A percentile compares a stretch with the other conserved stretches of the same genome.
Conservation (phyloP, 139 green algal species). For the Limnomonas spitsbergensis region DNA sequence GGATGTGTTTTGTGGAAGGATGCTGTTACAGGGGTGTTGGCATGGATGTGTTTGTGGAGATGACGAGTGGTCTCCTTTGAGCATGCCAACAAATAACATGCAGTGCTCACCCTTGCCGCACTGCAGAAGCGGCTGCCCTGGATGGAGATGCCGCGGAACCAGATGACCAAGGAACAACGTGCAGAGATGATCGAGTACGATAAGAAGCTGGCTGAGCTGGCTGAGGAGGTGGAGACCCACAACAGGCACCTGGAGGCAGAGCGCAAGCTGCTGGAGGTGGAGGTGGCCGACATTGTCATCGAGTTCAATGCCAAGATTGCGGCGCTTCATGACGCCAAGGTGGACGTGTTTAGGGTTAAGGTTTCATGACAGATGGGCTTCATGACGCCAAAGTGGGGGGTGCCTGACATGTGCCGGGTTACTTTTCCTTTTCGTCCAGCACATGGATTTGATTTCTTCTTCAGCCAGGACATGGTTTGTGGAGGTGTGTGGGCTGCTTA, state of each 20-base stretch:
- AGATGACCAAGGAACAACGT: slow-evolving; percentile 37
- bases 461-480: too few species aligned
- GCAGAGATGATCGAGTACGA: slow-evolving; percentile 26
- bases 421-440: too few species aligned
- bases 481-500: too few species aligned
- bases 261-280: slow-evolving; percentile 19
- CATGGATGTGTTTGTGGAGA: too few species aligned
- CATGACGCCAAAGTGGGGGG: neutral
- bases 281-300: slow-evolving; percentile 15
- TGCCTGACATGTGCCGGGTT: neutral
- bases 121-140: slow-evolving; percentile 26
- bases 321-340: slow-evolving; percentile 22
- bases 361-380: neutral
- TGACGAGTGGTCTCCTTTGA: too few species aligned
- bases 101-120: too few species aligned
- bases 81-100: too few species aligned
- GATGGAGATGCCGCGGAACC: slow-evolving; percentile 33
- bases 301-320: slow-evolving; percentile 10
- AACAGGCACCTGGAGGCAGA: slow-evolving; percentile 31
- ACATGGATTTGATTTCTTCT: too few species aligned
- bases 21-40: too few species aligned
- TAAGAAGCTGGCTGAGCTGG: slow-evolving; percentile 12
- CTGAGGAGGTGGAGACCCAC: slow-evolving; percentile 32
- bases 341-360: neutral
- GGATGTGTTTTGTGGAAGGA: too few species aligned